Evolutionary conservation across 768 basidiomycete genomes (phyloP).

Genomic region (Lentinula aciculospora): DNA sequence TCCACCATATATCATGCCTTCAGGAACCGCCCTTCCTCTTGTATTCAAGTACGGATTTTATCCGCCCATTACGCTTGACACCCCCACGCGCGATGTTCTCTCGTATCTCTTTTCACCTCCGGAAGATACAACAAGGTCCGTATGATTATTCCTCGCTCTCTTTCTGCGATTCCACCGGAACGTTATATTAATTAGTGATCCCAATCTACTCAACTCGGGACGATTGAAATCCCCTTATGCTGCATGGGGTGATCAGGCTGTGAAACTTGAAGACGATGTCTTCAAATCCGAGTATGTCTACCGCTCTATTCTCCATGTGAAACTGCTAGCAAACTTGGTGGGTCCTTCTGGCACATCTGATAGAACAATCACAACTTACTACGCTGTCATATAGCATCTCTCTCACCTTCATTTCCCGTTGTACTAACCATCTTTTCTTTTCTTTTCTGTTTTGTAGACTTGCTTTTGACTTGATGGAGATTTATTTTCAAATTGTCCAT

Average conservation of each 20-base stretch:
- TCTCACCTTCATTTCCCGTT: conserved; percentile 20
- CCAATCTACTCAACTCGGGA: conserved; percentile 26
- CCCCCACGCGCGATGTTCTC: conserved; percentile 62
- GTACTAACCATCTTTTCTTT: conserved; percentile 11
- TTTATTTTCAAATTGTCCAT: conserved; percentile 91
- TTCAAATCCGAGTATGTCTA: conserved; percentile 79
- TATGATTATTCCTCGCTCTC: conserved; percentile 17
- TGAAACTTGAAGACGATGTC: conserved; percentile 62
- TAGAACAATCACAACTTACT: conserved; percentile 8
- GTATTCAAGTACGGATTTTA: conserved; percentile 45
- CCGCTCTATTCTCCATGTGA: conserved; percentile 24
- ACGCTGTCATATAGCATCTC: conserved; percentile 12
- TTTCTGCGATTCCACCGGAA: not conserved
- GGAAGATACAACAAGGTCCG: conserved; percentile 38
- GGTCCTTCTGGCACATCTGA: conserved; percentile 18
- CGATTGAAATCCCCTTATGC: conserved; percentile 47
- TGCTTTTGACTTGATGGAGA: conserved; percentile 88
- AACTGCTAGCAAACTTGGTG: conserved; percentile 18
- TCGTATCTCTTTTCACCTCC: conserved; percentile 74
- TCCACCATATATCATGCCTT: conserved; percentile 15
- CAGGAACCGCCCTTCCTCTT: conserved; percentile 25
- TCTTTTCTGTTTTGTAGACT: conserved; percentile 48
- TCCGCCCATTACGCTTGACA: conserved; percentile 48
- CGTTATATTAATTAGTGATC: conserved; percentile 27
- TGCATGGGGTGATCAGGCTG: conserved; percentile 72